A percentile compares a stretch with the other conserved stretches of the same genome.
phyloP scores from a whole-genome alignment of 352 stramenopile genomes.

The Phytophthora crassamura region DNA sequence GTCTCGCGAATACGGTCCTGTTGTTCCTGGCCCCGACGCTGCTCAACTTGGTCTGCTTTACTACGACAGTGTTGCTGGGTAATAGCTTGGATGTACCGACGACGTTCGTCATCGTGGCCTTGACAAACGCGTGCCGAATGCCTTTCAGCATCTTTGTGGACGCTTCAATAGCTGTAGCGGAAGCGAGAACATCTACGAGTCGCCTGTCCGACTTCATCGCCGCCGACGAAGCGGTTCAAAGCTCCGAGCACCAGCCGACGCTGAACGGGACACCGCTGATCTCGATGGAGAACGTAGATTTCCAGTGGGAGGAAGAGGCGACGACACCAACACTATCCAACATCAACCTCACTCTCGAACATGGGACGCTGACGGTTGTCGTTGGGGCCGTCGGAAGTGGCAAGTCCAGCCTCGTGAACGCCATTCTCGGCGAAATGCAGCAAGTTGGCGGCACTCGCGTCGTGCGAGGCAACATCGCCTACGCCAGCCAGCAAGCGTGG shows the following conservation, averaged over 20 bases:
- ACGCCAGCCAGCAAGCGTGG: constrained; percentile 54
- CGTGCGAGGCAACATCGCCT: constrained; percentile 40
- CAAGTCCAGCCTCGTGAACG: constrained; percentile 61
- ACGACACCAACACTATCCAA: constrained; percentile 3
- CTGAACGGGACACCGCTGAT: background rate
- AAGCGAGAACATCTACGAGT: constrained; percentile 42
- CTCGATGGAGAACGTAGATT: constrained; percentile 19
- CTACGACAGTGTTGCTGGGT: constrained; percentile 61
- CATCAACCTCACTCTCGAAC: constrained; percentile 62
- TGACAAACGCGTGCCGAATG: constrained; percentile 67
- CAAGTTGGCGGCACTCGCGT: constrained; percentile 17
- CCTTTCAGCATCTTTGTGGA: constrained; percentile 59
- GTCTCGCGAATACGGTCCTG: constrained; percentile 58
- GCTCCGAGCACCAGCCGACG: background rate
- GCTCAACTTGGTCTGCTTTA: constrained; percentile 88
- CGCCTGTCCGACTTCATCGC: constrained; percentile 18
- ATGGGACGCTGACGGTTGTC: constrained; percentile 55
- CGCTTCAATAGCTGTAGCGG: constrained; percentile 47
- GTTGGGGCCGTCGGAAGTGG: constrained; percentile 50
- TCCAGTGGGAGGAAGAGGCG: constrained; percentile 15
- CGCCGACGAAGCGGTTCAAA: background rate
- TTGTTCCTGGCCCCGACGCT: constrained; percentile 51
- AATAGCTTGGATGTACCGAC: constrained; percentile 90
- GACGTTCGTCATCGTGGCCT: constrained; percentile 92
- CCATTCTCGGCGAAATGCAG: constrained; percentile 57